Conservation (phyloP, 805 yeast species). For the Kluyveromyces aestuarii region DNA sequence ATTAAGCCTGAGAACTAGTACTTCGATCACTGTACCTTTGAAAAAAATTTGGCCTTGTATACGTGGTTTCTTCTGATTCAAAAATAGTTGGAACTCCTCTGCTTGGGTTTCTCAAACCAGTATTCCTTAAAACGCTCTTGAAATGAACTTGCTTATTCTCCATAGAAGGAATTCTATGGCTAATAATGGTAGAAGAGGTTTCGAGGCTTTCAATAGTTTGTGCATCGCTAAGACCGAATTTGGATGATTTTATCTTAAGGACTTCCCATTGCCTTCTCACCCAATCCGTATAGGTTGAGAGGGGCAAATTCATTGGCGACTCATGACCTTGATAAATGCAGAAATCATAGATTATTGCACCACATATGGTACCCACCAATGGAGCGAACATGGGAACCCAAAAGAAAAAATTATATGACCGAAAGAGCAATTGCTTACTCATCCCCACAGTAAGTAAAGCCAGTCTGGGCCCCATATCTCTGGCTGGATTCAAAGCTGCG, state of each 20-base stretch:
- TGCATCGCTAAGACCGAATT: slow-evolving; percentile 17
- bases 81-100: slow-evolving; percentile 26
- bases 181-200: background rate
- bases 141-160: slow-evolving; percentile 20
- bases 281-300: slow-evolving; percentile 17
- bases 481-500: slow-evolving; percentile 44
- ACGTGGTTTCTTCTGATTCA: slow-evolving; percentile 16
- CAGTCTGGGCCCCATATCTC: slow-evolving; percentile 47
- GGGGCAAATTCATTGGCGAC: slow-evolving; percentile 41
- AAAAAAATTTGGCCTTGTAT: background rate
- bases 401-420: slow-evolving; percentile 34
- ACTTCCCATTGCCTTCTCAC: slow-evolving; percentile 16
- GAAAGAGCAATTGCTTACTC: slow-evolving; percentile 32
- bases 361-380: slow-evolving; percentile 37
- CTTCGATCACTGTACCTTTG: background rate
- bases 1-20: background rate
- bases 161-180: background rate
- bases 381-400: slow-evolving; percentile 51
- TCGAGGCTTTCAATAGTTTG: background rate
- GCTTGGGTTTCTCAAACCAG: slow-evolving; percentile 8
- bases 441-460: slow-evolving; percentile 42
- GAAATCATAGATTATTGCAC: slow-evolving; percentile 44
- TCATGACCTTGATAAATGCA: slow-evolving; percentile 44
- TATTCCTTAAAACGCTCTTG: slow-evolving; percentile 14
- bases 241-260: slow-evolving; percentile 7